Conservation (phyloP, 2,329 filamentous ascomycete species). For the Colletotrichum sojae region DNA sequence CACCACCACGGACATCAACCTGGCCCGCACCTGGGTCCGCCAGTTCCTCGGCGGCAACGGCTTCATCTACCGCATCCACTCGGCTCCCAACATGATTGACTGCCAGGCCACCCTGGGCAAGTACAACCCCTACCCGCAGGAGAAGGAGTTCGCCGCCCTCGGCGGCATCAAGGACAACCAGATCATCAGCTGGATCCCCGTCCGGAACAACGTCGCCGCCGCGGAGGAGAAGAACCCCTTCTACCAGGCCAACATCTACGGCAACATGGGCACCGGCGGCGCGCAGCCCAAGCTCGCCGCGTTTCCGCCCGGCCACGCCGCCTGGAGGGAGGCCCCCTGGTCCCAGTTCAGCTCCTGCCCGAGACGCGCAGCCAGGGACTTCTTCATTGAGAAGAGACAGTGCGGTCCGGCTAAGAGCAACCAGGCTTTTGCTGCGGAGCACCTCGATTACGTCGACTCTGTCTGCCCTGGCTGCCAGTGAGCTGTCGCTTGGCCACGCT, state of each 20-base stretch:
- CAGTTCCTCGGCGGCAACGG: neutral
- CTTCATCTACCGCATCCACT: conserved; percentile 23
- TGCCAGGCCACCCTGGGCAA: conserved; percentile 9
- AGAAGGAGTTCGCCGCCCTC: conserved; percentile 8
- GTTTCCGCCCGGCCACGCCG: conserved; percentile 1
- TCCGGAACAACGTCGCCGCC: neutral
- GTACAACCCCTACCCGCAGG: neutral
- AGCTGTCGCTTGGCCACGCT: neutral
- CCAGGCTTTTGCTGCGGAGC: neutral
- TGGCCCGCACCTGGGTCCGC: neutral
- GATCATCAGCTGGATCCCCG: conserved; percentile 17
- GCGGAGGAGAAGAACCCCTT: neutral
- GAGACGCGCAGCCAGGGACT: neutral
- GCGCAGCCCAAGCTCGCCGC: conserved; percentile 7
- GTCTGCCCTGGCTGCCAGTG: conserved; percentile 4
- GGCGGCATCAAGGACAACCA: conserved; percentile 18
- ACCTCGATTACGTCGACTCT: conserved; percentile 9
- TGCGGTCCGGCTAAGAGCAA: conserved; percentile 1
- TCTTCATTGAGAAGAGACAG: neutral
- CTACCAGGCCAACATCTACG: neutral
- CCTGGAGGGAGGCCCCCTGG: neutral
- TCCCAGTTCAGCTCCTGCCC: neutral
- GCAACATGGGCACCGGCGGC: conserved; percentile 16
- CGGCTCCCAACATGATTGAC: conserved; percentile 23
- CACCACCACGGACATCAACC: neutral